Evolutionary conservation across 208 protist genomes (phyloP).

Genomic region (Trypanosoma brucei): DNA sequence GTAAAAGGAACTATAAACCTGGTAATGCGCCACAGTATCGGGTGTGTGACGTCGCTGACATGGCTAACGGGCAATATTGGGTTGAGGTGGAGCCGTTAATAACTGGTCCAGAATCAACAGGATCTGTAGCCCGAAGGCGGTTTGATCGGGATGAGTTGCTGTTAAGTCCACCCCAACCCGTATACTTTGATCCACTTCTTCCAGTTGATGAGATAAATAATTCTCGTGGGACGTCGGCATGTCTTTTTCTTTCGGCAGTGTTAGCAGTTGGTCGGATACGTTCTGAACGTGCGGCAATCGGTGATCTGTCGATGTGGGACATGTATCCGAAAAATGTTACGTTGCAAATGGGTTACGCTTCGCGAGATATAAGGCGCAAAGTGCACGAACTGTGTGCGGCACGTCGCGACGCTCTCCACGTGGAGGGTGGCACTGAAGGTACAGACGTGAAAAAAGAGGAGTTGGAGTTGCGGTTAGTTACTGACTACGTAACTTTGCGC

Average conservation of each 20-base stretch:
- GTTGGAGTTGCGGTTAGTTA: conserved; percentile 1
- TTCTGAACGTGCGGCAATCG: background rate
- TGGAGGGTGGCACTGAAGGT: background rate
- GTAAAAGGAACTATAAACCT: too few species aligned
- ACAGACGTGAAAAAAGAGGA: background rate
- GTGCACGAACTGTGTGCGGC: background rate
- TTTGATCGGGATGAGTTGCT: conserved; percentile 34
- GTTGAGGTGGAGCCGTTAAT: conserved; percentile 25
- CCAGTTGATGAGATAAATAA: conserved; percentile 53
- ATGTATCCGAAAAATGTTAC: conserved; percentile 8
- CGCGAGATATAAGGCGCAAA: conserved; percentile 1
- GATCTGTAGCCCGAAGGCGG: conserved; percentile 4
- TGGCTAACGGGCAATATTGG: conserved; percentile 16
- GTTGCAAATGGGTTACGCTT: conserved; percentile 7
- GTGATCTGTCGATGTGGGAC: background rate
- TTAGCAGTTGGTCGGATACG: conserved; percentile 17
- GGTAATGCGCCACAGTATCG: conserved; percentile 14
- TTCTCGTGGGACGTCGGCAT: conserved; percentile 43
- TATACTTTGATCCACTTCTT: conserved; percentile 51
- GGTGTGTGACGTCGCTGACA: conserved; percentile 12
- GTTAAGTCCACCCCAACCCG: conserved; percentile 26
- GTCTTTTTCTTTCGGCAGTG: conserved; percentile 42
- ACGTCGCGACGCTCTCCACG: background rate
- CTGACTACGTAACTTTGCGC: conserved; percentile 11
- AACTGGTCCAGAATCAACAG: background rate